Evolutionary conservation across 176 grass and related monocot species (phyloP).

Genomic region (Triticum aestivum): IWGSC_CS_RefSeq_v2.1 NC_057814.1:451398825-451399324

Average conservation of each 20-base stretch:
- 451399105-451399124: slow-evolving; percentile 17
- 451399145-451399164: slow-evolving; percentile 23
- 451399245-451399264: slow-evolving; percentile 32
- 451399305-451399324: slow-evolving; percentile 8
- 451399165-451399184: slow-evolving; percentile 15
- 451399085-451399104: slow-evolving; percentile 25
- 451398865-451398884: slow-evolving; percentile 11
- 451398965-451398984: not conserved
- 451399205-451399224: slow-evolving; percentile 4
- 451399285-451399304: slow-evolving; percentile 22
- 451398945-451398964: not conserved
- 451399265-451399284: slow-evolving; percentile 10
- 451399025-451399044: slow-evolving; percentile 21
- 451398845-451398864: slow-evolving; percentile 5
- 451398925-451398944: not conserved
- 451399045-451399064: not conserved
- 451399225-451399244: slow-evolving; percentile 7
- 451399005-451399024: slow-evolving; percentile 26
- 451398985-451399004: not conserved
- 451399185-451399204: slow-evolving; percentile 29
- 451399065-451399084: not conserved
- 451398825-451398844: not conserved
- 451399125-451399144: not conserved
- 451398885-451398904: slow-evolving; percentile 4
- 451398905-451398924: not conserved